phyloP scores from a whole-genome alignment of 805 yeast species.

The Cyberlindnera maritima region DNA sequence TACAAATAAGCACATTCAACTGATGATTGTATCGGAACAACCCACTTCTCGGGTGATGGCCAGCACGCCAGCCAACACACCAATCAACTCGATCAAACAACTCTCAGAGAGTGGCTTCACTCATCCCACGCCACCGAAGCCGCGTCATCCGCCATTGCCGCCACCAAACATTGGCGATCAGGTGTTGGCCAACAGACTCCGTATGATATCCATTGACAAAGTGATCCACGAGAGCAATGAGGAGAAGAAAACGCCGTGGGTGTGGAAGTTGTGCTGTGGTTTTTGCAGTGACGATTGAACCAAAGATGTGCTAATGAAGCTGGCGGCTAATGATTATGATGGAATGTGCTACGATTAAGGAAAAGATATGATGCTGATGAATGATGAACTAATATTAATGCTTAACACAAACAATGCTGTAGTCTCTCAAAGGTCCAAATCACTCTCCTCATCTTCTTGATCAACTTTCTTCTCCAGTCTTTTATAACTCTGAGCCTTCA shows the following conservation, averaged over 20 bases:
- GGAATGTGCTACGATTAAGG: not conserved
- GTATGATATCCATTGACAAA: not conserved
- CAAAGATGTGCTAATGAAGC: not conserved
- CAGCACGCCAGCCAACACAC: no score
- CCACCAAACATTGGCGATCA: conserved; percentile 6
- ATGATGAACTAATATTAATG: no score
- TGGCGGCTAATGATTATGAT: not conserved
- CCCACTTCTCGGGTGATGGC: no score
- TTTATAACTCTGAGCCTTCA: conserved; percentile 33
- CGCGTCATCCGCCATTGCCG: not conserved
- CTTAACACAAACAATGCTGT: no score
- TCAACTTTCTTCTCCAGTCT: conserved; percentile 15
- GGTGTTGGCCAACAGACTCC: conserved; percentile 4
- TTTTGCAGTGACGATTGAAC: no score
- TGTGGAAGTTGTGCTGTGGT: not conserved
- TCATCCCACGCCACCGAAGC: not conserved
- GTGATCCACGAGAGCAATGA: not conserved
- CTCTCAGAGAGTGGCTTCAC: not conserved
- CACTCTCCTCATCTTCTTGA: conserved; percentile 37
- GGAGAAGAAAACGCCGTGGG: not conserved
- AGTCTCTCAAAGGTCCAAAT: conserved; percentile 30
- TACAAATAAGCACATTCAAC: no score
- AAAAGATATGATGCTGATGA: not conserved
- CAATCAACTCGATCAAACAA: not conserved
- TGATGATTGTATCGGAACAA: no score